Base-by-base conservation (phyloP, 1,139 yeast species). In the Yamadazyma kanchanaburiensis region DNA sequence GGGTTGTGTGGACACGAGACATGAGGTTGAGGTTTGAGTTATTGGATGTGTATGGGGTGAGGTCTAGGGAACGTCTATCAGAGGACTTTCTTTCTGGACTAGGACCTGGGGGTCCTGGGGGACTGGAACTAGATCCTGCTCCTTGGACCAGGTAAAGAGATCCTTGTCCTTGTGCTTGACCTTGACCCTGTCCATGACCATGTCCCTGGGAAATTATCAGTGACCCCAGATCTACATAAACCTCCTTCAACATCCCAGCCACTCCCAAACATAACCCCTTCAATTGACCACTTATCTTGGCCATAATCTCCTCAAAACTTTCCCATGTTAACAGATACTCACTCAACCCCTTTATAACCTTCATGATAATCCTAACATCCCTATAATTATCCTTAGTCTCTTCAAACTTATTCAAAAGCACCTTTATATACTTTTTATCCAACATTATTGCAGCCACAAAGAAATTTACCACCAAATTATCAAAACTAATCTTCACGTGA, bases 391-490 rank as follows among this genome's bases (percentile, higher is more conserved):
- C 58, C 26, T 44, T 50, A 16, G 47, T 40, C 14, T 49, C 53
- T 22, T 46, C 47, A 40, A 51, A 64, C 38, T 42, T 57, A 7
- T 35, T 41, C 14, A 50, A 42, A 15, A 57, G 49, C 12, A 49
- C 44, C 19, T 51, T 49, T 10, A 53, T 43, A 36, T 67, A 62
- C 33, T 48, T 51, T 3, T 55, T 56, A 25, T 64, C 53, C 23
- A 73, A 46, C 43, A 68, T 46, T 13, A 66, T 52, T 3, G 74
- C 70, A 4, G 74, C 62, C 1, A 71, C 60, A 39, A 58, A 64
- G 26, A 67, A 61, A 23, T 64, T 61, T 8, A 65, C 58, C 22
- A 63, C 40, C 17, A 70, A 46, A n/a, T 51, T 49, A 21, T 43
- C 47, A 26, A 42, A 43, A 24, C 39, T 33, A 17, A 29, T 15